These are phyloP conservation scores for rapeseed (Brassica napus) DNA, from an alignment of 345 rosid genomes.

Conservation along the genomic window DNA sequence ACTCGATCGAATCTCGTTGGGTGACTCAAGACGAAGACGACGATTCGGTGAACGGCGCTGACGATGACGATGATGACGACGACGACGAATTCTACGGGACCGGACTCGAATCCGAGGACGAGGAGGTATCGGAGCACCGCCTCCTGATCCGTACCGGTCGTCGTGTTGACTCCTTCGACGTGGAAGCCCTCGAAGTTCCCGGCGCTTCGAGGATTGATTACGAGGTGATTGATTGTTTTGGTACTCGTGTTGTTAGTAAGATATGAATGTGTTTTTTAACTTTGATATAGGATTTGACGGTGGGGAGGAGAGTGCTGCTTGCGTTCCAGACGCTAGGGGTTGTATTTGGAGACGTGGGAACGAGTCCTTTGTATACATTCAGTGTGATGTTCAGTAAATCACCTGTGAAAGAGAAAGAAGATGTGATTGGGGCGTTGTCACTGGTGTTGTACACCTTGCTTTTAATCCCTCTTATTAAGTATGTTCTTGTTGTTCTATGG, in stretches of 20 bases:
- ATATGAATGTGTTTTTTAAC: constrained; percentile 7
- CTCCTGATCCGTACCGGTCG: constrained; percentile 89
- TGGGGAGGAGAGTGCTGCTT: constrained; percentile 75
- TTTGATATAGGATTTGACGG: constrained; percentile 70
- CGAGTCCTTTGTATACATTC: constrained; percentile 94
- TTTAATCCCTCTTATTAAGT: constrained; percentile 85
- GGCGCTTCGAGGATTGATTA: constrained; percentile 72
- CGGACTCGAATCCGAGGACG: constrained; percentile 75
- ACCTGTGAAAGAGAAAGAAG: constrained; percentile 77
- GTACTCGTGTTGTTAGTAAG: constrained; percentile 7
- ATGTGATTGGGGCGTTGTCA: constrained; percentile 91
- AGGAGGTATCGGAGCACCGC: constrained; percentile 62
- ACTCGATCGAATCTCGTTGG: constrained; percentile 91
- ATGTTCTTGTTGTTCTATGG: constrained; percentile 96
- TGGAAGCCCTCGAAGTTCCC: constrained; percentile 93
- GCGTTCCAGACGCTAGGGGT: constrained; percentile 94
- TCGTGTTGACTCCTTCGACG: constrained; percentile 88
- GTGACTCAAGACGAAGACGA: constrained; percentile 88
- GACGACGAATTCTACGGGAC: constrained; percentile 37
- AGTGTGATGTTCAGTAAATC: constrained; percentile 92
- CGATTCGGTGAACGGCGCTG: constrained; percentile 65
- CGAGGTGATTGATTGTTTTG: constrained; percentile 52
- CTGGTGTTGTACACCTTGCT: constrained; percentile 85
- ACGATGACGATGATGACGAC: constrained; percentile 38
- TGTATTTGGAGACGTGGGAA: constrained; percentile 99